These are phyloP conservation scores for Lepidium africanum DNA, from an alignment of 345 rosid genomes.

Conservation along the genomic window DNA sequence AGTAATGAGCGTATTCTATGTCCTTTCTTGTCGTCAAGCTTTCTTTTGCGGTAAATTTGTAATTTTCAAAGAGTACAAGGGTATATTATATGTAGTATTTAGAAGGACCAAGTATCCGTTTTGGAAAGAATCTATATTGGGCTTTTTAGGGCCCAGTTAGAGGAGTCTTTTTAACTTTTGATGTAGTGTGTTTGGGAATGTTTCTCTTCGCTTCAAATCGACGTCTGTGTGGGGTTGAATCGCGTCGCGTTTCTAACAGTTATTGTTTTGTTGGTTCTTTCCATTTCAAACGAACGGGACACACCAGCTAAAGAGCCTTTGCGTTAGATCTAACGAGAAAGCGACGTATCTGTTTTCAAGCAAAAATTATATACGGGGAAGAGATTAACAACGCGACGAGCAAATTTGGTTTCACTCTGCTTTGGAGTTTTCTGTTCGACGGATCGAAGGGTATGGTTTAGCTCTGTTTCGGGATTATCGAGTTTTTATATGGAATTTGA, in stretches of 20 bases:
- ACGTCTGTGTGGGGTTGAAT: constrained; percentile 16
- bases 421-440: background rate
- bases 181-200: background rate
- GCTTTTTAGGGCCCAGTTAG: constrained; percentile 5
- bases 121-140: background rate
- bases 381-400: constrained; percentile 8
- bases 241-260: constrained; percentile 18
- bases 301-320: constrained; percentile 15
- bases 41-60: background rate
- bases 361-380: background rate
- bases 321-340: constrained; percentile 27
- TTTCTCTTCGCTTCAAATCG: background rate
- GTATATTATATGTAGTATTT: background rate
- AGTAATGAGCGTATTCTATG: background rate
- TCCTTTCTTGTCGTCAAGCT: background rate
- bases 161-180: background rate
- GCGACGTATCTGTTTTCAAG: background rate
- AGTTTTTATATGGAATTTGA: background rate
- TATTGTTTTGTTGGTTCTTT: background rate
- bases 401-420: constrained; percentile 13
- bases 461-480: constrained; percentile 9
- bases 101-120: background rate
- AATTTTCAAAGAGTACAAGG: background rate
- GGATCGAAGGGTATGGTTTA: constrained; percentile 16
- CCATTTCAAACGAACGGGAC: constrained; percentile 17